Evolutionary conservation across 352 stramenopile species (phyloP).

Genomic region (Globisporangium alternatum): DNA sequence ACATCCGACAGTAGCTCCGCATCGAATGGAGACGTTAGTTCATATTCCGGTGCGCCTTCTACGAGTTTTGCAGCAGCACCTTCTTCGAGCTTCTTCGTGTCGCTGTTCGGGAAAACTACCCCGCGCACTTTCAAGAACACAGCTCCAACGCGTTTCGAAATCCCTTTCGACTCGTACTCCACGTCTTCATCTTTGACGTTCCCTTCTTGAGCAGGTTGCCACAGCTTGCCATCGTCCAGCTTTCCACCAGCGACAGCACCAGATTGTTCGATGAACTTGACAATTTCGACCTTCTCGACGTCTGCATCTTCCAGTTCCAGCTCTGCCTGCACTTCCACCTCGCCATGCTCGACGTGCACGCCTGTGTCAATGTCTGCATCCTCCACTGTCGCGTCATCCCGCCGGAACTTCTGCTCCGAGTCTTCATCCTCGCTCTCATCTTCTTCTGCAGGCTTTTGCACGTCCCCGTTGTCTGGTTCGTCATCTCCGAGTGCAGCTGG

Average conservation of each 20-base stretch:
- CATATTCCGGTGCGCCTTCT: background rate
- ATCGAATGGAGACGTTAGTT: background rate
- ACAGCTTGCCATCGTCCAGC: background rate
- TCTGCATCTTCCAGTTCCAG: background rate
- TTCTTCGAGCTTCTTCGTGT: background rate
- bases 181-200: background rate
- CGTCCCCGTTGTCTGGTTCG: background rate
- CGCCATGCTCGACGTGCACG: background rate
- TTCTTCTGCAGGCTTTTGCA: background rate
- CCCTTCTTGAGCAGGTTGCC: background rate
- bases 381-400: background rate
- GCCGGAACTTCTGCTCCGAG: background rate
- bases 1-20: background rate
- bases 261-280: background rate
- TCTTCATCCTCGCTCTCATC: background rate
- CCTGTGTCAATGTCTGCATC: background rate
- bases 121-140: constrained; percentile 7
- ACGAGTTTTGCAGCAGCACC: background rate
- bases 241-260: background rate
- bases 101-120: background rate
- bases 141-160: background rate
- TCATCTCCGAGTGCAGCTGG: background rate
- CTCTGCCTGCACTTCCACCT: background rate
- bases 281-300: background rate
- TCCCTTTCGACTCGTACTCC: background rate